A percentile compares a stretch with the other conserved stretches of the same genome.
Conservation (phyloP, 257 asterid species). For the Thymus mandschuricus region DNA sequence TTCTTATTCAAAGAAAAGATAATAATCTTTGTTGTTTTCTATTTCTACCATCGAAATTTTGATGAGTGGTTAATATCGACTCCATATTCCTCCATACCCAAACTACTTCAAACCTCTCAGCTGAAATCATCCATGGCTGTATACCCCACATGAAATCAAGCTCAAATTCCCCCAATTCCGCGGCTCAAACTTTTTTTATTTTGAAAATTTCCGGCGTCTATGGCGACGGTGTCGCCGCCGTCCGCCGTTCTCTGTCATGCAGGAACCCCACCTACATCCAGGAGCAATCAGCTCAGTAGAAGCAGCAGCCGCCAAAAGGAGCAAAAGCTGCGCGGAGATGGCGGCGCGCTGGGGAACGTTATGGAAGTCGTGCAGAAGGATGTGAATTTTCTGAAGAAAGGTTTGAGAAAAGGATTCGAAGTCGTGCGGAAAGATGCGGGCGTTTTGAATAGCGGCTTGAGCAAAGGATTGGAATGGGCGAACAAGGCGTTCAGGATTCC, state of each 20-base stretch:
- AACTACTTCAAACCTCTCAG: no score
- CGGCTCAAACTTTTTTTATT: not conserved
- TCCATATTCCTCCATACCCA: no score
- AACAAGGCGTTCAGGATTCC: slow-evolving; percentile 61
- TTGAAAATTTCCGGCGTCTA: slow-evolving; percentile 8
- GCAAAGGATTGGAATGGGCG: slow-evolving; percentile 74
- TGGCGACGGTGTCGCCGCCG: slow-evolving; percentile 40
- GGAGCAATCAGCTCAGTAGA: slow-evolving; percentile 32
- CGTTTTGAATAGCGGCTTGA: slow-evolving; percentile 54
- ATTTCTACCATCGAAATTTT: no score
- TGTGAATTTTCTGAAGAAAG: slow-evolving; percentile 48
- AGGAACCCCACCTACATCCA: slow-evolving; percentile 14
- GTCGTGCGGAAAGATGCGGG: slow-evolving; percentile 64
- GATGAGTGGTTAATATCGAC: no score
- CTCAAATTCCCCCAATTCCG: slow-evolving; percentile 1
- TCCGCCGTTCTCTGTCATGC: slow-evolving; percentile 41
- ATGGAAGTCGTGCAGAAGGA: slow-evolving; percentile 71
- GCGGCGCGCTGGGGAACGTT: slow-evolving; percentile 53
- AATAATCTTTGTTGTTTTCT: no score
- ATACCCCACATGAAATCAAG: slow-evolving; percentile 19
- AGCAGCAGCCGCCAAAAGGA: slow-evolving; percentile 29
- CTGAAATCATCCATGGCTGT: not conserved
- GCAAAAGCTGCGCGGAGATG: slow-evolving; percentile 36
- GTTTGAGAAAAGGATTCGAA: slow-evolving; percentile 59
- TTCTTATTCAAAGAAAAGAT: no score